Percentiles rank a stretch among this genome's conserved stretches.
Evolutionary conservation across 1,284 basidiomycete species (phyloP).

Genomic region (Uromyces viciae-fabae): DNA sequence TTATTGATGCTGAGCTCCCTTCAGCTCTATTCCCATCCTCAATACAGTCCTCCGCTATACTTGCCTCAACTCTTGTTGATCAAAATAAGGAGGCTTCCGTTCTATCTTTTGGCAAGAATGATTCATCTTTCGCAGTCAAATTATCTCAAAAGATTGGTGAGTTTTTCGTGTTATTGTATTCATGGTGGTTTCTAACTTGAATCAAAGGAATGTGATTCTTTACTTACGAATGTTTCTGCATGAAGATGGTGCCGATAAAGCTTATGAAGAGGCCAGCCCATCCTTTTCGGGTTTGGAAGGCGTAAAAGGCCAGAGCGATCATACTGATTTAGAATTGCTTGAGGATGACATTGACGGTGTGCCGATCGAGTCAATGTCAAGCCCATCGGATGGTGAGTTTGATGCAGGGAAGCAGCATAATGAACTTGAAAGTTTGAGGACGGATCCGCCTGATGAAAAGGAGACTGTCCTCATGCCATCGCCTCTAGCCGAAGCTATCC

Average conservation of each 20-base stretch:
- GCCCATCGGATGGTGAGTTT: constrained; percentile 10
- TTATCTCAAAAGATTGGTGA: too few species aligned
- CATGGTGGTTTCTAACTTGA: too few species aligned
- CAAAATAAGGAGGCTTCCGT: too few species aligned
- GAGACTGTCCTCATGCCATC: background rate
- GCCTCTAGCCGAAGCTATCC: background rate
- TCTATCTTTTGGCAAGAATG: too few species aligned
- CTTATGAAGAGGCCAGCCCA: background rate
- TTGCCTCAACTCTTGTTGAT: too few species aligned
- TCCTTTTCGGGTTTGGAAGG: background rate
- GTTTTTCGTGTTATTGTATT: too few species aligned
- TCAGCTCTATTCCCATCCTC: too few species aligned
- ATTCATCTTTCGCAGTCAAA: too few species aligned
- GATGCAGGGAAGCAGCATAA: constrained; percentile 10
- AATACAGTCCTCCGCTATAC: too few species aligned
- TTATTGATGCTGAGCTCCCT: too few species aligned
- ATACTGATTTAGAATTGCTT: background rate
- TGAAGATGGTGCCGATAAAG: background rate
- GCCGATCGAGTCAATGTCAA: constrained; percentile 42
- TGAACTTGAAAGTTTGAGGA: background rate
- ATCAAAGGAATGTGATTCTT: too few species aligned
- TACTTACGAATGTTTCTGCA: too few species aligned
- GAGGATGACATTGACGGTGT: constrained; percentile 44
- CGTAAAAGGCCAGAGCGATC: background rate
- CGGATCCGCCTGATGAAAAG: background rate